Conservation (phyloP, 2,329 filamentous ascomycete species). For the Ophiocordyceps polyrhachis-furcata region DNA sequence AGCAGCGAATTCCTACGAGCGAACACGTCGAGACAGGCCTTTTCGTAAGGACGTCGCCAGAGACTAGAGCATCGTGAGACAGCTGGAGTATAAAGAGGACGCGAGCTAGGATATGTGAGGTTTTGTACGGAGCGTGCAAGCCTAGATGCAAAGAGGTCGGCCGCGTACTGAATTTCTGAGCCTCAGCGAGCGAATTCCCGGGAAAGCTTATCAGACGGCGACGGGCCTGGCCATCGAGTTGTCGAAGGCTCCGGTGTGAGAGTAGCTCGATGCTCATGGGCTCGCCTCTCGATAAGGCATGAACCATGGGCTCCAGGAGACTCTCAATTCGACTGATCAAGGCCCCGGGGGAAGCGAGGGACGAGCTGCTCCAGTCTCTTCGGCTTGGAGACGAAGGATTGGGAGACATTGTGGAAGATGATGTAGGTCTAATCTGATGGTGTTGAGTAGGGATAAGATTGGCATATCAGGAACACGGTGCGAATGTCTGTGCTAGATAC, state of each 20-base stretch:
- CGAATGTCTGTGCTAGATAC: too few species aligned
- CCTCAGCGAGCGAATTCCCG: slow-evolving; percentile 25
- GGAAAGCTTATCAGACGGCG: slow-evolving; percentile 22
- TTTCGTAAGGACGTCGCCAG: slow-evolving; percentile 39
- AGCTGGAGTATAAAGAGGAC: slow-evolving; percentile 39
- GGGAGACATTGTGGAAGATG: background rate
- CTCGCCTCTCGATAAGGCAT: slow-evolving; percentile 8
- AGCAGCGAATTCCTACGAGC: background rate
- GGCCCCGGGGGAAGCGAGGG: slow-evolving; percentile 5
- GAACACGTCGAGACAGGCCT: slow-evolving; percentile 21
- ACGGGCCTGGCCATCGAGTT: slow-evolving; percentile 1
- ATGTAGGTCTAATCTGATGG: background rate
- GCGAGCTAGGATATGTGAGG: slow-evolving; percentile 23
- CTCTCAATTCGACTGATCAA: slow-evolving; percentile 18
- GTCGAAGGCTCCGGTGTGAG: slow-evolving; percentile 5
- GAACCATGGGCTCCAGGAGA: slow-evolving; percentile 13
- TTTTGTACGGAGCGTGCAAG: background rate
- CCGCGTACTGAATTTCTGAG: slow-evolving; percentile 30
- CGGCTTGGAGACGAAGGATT: background rate
- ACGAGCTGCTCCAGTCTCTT: background rate
- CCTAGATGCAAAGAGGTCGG: background rate
- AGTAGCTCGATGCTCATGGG: slow-evolving; percentile 11
- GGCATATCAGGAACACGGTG: background rate
- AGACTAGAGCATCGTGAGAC: slow-evolving; percentile 37
- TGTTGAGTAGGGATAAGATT: background rate